phyloP scores from a whole-genome alignment of 768 basidiomycete species.

The Auriscalpium vulgare region DNA sequence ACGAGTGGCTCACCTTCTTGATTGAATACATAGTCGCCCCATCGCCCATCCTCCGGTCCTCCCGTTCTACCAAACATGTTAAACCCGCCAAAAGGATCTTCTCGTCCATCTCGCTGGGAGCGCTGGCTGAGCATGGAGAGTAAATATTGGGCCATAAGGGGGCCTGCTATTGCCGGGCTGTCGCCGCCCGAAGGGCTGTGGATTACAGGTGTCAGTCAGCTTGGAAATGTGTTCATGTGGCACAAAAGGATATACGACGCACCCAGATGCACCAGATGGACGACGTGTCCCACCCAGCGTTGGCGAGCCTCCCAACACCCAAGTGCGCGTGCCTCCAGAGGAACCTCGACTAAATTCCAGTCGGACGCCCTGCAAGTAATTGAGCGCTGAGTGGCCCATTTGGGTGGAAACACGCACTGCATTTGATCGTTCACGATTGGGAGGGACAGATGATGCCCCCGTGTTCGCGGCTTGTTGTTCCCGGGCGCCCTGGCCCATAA shows the following conservation, averaged over 20 bases:
- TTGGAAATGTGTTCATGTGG: too few relatives aligned
- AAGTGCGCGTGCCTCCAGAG: constrained; percentile 24
- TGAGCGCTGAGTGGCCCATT: background rate
- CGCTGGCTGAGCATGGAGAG: constrained; percentile 45
- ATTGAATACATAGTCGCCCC: constrained; percentile 90
- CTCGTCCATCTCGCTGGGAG: constrained; percentile 34
- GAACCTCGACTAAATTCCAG: constrained; percentile 29
- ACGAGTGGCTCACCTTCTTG: constrained; percentile 61
- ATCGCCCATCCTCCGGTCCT: constrained; percentile 43
- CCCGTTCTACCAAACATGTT: constrained; percentile 27
- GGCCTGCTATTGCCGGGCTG: constrained; percentile 41
- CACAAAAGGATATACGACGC: constrained; percentile 2
- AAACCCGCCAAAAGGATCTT: constrained; percentile 33
- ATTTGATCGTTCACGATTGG: too few relatives aligned
- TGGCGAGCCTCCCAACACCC: constrained; percentile 30
- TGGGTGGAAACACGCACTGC: too few relatives aligned
- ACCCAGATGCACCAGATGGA: constrained; percentile 4
- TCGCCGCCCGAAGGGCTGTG: constrained; percentile 23
- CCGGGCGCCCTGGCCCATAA: too few relatives aligned
- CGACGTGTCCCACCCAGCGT: constrained; percentile 18
- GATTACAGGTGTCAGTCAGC: constrained; percentile 17
- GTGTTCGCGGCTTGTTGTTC: too few relatives aligned
- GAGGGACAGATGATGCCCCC: too few relatives aligned
- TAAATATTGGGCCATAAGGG: constrained; percentile 67
- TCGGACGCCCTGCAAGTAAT: constrained; percentile 20